Evolutionary conservation across 306 rosid species (phyloP).

Genomic region (cucumber (Cucumis sativus)): Cucumber_9930_V3 NC_026660.2:20018001-20018500

Average conservation of each 20-base stretch:
- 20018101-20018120: background rate
- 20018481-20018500: slow-evolving; percentile 46
- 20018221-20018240: slow-evolving; percentile 1
- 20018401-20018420: slow-evolving; percentile 65
- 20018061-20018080: background rate
- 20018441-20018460: background rate
- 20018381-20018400: slow-evolving; percentile 64
- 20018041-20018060: background rate
- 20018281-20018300: slow-evolving; percentile 13
- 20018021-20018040: background rate
- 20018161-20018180: slow-evolving; percentile 72
- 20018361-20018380: slow-evolving; percentile 57
- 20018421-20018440: slow-evolving; percentile 24
- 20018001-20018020: background rate
- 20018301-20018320: slow-evolving; percentile 8
- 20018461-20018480: slow-evolving; percentile 60
- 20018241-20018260: background rate
- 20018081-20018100: background rate
- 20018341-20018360: slow-evolving; percentile 26
- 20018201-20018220: background rate
- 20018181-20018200: slow-evolving; percentile 21
- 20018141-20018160: slow-evolving; percentile 20
- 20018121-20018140: background rate
- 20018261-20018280: slow-evolving; percentile 8
- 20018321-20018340: slow-evolving; percentile 8